These are phyloP conservation scores for Aspergillus asperescens DNA, from an alignment of 495 filamentous ascomycete species.

Conservation along the genomic window DNA sequence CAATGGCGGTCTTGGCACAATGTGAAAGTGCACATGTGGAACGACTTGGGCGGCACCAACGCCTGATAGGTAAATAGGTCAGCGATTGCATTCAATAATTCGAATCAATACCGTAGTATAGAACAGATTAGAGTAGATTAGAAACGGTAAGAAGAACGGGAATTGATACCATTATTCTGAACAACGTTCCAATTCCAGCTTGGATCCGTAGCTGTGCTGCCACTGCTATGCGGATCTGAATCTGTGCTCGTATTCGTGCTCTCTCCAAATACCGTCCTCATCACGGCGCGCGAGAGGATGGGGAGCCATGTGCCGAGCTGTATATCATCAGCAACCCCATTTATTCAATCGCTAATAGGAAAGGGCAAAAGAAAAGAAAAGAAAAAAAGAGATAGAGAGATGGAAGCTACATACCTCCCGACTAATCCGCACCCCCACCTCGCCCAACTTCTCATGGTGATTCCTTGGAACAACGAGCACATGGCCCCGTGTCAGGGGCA, in stretches of 20 bases:
- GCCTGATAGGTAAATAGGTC: slow-evolving; percentile 46
- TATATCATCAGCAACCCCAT: background rate
- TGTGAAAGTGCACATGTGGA: slow-evolving; percentile 85
- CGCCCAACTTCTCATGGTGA: slow-evolving; percentile 67
- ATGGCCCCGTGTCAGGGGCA: slow-evolving; percentile 76
- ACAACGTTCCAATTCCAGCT: slow-evolving; percentile 83
- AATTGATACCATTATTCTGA: slow-evolving; percentile 75
- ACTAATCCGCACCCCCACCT: slow-evolving; percentile 51
- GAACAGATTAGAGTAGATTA: no score
- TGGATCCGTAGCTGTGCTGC: slow-evolving; percentile 14
- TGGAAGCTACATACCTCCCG: slow-evolving; percentile 51
- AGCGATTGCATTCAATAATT: no score
- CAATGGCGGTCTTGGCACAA: slow-evolving; percentile 64
- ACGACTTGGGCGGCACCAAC: slow-evolving; percentile 84
- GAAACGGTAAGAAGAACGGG: no score
- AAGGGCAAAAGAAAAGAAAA: slow-evolving; percentile 1
- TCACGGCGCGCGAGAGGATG: slow-evolving; percentile 65
- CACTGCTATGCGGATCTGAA: background rate
- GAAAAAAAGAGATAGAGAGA: no score
- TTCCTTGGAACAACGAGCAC: slow-evolving; percentile 65
- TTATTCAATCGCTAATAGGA: background rate
- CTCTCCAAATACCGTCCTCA: slow-evolving; percentile 39
- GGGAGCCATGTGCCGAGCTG: slow-evolving; percentile 66
- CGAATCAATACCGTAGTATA: no score
- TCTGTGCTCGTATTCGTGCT: slow-evolving; percentile 10